Percentiles rank a stretch among this genome's conserved stretches.
Evolutionary conservation across 1,284 basidiomycete species (phyloP).

Genomic region (Heterobasidion parviporum): DNA sequence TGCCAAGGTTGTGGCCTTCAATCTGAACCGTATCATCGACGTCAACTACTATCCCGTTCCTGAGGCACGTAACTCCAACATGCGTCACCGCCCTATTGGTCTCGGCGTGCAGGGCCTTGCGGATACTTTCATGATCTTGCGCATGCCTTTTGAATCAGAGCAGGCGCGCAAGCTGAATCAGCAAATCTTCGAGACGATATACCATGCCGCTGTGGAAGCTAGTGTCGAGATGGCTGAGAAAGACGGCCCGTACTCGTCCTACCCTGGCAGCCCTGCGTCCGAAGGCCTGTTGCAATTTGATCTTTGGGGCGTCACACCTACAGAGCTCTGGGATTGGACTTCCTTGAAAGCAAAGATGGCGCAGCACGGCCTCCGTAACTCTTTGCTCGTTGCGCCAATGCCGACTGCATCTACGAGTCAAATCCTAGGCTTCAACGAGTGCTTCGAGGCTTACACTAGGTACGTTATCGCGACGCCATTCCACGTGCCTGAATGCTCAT

Average conservation of each 20-base stretch:
- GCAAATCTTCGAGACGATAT: constrained; percentile 99
- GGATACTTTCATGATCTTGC: constrained; percentile 96
- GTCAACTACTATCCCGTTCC: constrained; percentile 91
- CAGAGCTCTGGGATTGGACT: constrained; percentile 94
- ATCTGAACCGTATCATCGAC: constrained; percentile 94
- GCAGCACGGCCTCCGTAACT: constrained; percentile 86
- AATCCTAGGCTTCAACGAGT: constrained; percentile 98
- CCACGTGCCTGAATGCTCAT: constrained; percentile 8
- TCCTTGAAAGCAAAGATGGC: constrained; percentile 85
- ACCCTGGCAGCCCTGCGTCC: constrained; percentile 85
- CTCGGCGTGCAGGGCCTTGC: constrained; percentile 98
- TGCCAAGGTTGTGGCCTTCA: constrained; percentile 86
- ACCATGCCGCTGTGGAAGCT: constrained; percentile 91
- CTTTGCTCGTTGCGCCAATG: constrained; percentile 94
- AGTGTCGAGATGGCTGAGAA: constrained; percentile 83
- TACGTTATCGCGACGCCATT: constrained; percentile 20
- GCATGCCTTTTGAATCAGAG: constrained; percentile 90
- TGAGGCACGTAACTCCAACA: constrained; percentile 90
- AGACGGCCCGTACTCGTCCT: constrained; percentile 88
- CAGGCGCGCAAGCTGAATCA: constrained; percentile 87
- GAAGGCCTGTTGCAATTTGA: constrained; percentile 92
- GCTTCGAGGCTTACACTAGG: constrained; percentile 96
- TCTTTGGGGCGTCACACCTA: constrained; percentile 91
- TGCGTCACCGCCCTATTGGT: constrained; percentile 97
- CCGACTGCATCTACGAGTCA: constrained; percentile 98